Conservation (phyloP, 2,329 filamentous ascomycete genomes). For the Penicillium sp. region DNA sequence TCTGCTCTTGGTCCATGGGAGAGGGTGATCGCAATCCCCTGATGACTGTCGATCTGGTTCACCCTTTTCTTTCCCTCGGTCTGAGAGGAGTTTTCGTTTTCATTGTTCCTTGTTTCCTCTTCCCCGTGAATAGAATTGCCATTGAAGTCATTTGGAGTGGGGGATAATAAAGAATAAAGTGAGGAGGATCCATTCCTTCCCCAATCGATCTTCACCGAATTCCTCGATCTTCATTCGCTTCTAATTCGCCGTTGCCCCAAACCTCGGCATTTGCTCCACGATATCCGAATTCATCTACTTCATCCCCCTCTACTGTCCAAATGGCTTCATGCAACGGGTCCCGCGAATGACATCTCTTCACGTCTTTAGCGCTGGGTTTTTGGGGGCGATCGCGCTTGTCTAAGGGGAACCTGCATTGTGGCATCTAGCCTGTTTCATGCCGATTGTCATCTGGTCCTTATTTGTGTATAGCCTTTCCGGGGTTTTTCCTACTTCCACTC, state of each 20-base stretch:
- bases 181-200: constrained; percentile 1
- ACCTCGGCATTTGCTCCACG: constrained; percentile 21
- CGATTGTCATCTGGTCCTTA: too few relatives aligned
- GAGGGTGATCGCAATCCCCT: background rate
- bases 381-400: too few relatives aligned
- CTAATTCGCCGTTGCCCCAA: constrained; percentile 11
- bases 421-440: too few relatives aligned
- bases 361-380: background rate
- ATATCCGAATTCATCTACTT: too few relatives aligned
- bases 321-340: background rate
- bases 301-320: background rate
- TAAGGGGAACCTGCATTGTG: too few relatives aligned
- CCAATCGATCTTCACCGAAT: constrained; percentile 12
- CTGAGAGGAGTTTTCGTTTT: constrained; percentile 1
- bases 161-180: background rate
- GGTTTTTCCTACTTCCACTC: too few relatives aligned
- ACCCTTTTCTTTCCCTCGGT: background rate
- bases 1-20: background rate
- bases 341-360: constrained; percentile 1
- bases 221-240: constrained; percentile 19
- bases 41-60: background rate
- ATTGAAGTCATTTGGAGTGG: too few relatives aligned
- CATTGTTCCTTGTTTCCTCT: constrained; percentile 1
- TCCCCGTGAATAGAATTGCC: too few relatives aligned
- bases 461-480: too few relatives aligned